Evolutionary conservation across 768 basidiomycete genomes (phyloP), one percentile per base, ranked within the genome.

Genomic region (Hypholoma sublateritium): DNA sequence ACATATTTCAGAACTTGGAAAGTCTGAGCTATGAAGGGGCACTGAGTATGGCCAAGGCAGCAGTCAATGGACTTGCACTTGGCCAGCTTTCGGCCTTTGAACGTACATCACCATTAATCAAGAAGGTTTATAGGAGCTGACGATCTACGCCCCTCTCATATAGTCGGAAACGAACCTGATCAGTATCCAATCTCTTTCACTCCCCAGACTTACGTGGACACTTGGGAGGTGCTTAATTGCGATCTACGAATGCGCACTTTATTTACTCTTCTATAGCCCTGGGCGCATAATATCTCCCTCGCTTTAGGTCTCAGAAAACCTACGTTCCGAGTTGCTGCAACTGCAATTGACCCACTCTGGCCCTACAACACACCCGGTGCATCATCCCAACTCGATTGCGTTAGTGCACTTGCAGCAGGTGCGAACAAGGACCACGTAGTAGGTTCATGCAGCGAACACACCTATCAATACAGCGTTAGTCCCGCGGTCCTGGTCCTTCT

Each of bases 151-250:
- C 16, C 51, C n/a, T 22, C 11, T n/a, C 28, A 19, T 48, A 9
- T 49, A 80, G 80, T 83, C 57, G 82, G 82, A 19, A 83, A 83
- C 49, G 82, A 83, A 65, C 81, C 81, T 2, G 81, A 83, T 62
- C 80, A 82, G 36, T 83, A 81, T 57, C 70, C 71, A 37, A 32
- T 32, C 28, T 34, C 59, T 9, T 77, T 77, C 58, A 75, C 75
- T 1, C 74, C 81, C 24, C 65, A 75, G 58, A 77, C 69, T 19
- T 83, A 83, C 58, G 72, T 75, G 3, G 62, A 62, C 13, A 71
- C 72, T 13, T 82, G 81, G 80, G 72, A 69, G 64, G 81, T 79
- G 61, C 49, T 70, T 21, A 13, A 21, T 59, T 24, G 39, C 5
- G n/a, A n/a, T 32, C 7, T 8, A 34, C 46, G 28, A 32, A 5